phyloP scores from a whole-genome alignment of 345 rosid species.

The Bretschneidera sinensis region DNA sequence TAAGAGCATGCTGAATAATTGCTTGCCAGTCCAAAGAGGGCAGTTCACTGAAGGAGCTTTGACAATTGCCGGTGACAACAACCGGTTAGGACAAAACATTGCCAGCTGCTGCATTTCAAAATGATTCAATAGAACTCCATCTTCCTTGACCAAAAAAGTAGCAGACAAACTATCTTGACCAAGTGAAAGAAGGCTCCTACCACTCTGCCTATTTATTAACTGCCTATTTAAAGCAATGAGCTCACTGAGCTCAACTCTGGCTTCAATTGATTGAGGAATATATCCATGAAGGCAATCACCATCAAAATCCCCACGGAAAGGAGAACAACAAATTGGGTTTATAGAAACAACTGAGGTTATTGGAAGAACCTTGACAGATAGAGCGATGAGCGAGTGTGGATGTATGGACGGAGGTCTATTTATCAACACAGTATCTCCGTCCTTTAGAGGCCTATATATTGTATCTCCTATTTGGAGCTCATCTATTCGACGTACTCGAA shows the following conservation, averaged over 20 bases:
- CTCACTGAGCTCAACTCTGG: constrained; percentile 72
- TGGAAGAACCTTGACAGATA: constrained; percentile 71
- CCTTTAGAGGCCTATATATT: constrained; percentile 54
- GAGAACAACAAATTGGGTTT: constrained; percentile 84
- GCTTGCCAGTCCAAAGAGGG: constrained; percentile 79
- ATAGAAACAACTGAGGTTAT: constrained; percentile 64
- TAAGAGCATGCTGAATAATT: constrained; percentile 71
- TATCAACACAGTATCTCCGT: constrained; percentile 75
- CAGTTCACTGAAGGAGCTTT: constrained; percentile 33
- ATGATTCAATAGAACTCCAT: constrained; percentile 34
- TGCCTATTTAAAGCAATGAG: constrained; percentile 83
- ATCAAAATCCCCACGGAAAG: constrained; percentile 92
- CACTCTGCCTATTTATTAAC: constrained; percentile 66
- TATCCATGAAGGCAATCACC: constrained; percentile 97
- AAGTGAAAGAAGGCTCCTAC: constrained; percentile 64
- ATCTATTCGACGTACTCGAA: constrained; percentile 34
- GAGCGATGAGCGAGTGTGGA: constrained; percentile 79
- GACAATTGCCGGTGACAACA: constrained; percentile 43
- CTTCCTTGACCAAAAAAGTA: constrained; percentile 65
- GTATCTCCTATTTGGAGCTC: constrained; percentile 61
- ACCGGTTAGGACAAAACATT: constrained; percentile 55
- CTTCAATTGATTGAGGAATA: constrained; percentile 75
- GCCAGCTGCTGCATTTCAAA: constrained; percentile 75
- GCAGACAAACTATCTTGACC: constrained; percentile 84
- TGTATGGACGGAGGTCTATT: constrained; percentile 96